phyloP scores from a whole-genome alignment of 306 rosid species.

The Rosa persica region DNA sequence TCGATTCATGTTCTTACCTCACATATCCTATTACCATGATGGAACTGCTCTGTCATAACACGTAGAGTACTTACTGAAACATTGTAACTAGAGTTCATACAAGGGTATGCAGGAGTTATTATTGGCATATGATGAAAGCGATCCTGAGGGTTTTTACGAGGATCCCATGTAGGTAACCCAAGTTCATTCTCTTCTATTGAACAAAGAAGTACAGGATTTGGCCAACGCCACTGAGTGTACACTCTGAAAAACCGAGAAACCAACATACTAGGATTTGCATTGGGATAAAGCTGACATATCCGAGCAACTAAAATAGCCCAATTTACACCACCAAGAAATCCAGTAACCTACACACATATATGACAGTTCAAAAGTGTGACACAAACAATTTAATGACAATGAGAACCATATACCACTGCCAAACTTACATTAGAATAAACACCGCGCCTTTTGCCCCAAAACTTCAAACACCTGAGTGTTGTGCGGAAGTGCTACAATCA shows the following conservation, averaged over 20 bases:
- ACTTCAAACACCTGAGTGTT: slow-evolving; percentile 82
- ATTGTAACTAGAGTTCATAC: slow-evolving; percentile 99
- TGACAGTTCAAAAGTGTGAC: slow-evolving; percentile 9
- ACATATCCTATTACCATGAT: slow-evolving; percentile 70
- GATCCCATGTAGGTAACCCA: slow-evolving; percentile 91
- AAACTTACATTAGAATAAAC: slow-evolving; percentile 93
- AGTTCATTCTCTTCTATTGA: slow-evolving; percentile 88
- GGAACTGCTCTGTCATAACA: slow-evolving; percentile 92
- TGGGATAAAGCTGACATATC: slow-evolving; percentile 95
- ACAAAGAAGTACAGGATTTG: slow-evolving; percentile 96
- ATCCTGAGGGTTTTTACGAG: slow-evolving; percentile 85
- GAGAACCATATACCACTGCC: neutral
- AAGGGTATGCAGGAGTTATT: slow-evolving; percentile 98
- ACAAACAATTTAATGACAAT: slow-evolving; percentile 1
- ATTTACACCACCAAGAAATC: slow-evolving; percentile 98
- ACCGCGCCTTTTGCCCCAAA: slow-evolving; percentile 97
- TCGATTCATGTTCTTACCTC: slow-evolving; percentile 51
- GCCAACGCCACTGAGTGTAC: slow-evolving; percentile 99
- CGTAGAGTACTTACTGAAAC: slow-evolving; percentile 96
- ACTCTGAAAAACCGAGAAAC: slow-evolving; percentile 97
- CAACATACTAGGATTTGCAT: slow-evolving; percentile 96
- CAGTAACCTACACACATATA: slow-evolving; percentile 68
- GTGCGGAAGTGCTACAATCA: slow-evolving; percentile 77
- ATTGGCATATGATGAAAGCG: slow-evolving; percentile 92
- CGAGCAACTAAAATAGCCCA: slow-evolving; percentile 98